Conservation (phyloP, 2,329 filamentous ascomycete genomes). For the Microcyclosporella mali region DNA sequence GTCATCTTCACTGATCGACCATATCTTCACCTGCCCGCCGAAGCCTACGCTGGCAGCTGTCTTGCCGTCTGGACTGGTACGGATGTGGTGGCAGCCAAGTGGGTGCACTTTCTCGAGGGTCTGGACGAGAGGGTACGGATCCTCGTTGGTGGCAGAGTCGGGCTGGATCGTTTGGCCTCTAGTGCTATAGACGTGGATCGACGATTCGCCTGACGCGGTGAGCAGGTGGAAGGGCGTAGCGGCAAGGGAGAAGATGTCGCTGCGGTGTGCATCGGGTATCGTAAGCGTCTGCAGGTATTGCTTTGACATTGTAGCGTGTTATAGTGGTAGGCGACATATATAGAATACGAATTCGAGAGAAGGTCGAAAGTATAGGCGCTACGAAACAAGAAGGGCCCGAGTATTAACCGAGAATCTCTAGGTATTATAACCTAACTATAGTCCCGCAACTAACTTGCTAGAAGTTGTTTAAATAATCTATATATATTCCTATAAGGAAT, state of each 20-base stretch:
- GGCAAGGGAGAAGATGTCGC: slow-evolving; percentile 34
- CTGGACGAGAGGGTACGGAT: slow-evolving; percentile 67
- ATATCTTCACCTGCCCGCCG: slow-evolving; percentile 79
- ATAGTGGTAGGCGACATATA: neutral
- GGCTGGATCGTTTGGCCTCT: slow-evolving; percentile 33
- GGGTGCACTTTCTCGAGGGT: slow-evolving; percentile 74
- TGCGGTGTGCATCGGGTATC: slow-evolving; percentile 58
- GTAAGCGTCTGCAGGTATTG: slow-evolving; percentile 95
- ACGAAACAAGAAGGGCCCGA: too few species aligned
- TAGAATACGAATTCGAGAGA: too few species aligned
- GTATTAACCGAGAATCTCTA: too few species aligned
- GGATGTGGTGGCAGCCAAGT: slow-evolving; percentile 86
- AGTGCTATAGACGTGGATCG: slow-evolving; percentile 74
- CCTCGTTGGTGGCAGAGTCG: slow-evolving; percentile 43
- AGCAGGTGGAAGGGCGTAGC: slow-evolving; percentile 50
- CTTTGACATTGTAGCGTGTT: slow-evolving; percentile 59
- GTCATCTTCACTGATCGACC: slow-evolving; percentile 52
- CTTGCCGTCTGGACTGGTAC: slow-evolving; percentile 61
- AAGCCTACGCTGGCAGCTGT: slow-evolving; percentile 81
- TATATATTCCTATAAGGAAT: too few species aligned
- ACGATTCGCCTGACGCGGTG: slow-evolving; percentile 78
- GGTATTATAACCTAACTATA: too few species aligned
- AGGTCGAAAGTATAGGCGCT: too few species aligned
- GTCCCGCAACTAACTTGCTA: too few species aligned
- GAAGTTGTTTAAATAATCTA: too few species aligned